phyloP scores from a whole-genome alignment of 352 stramenopile species.

The Pythium rhizo-oryzae region DNA sequence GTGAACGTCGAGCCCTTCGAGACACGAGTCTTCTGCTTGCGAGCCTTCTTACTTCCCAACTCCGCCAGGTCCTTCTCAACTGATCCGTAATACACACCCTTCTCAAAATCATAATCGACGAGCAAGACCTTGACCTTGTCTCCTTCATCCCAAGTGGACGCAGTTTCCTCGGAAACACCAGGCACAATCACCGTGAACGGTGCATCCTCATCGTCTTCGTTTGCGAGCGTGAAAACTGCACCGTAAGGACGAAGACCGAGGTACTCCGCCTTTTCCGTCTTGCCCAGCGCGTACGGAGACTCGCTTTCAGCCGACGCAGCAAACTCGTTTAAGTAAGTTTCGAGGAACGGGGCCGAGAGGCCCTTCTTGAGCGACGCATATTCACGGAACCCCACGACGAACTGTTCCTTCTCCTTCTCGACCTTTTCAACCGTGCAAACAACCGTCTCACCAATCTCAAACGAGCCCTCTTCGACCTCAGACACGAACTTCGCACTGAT shows the following conservation, averaged over 20 bases:
- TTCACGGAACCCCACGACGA: conserved; percentile 75
- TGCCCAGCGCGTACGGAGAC: conserved; percentile 52
- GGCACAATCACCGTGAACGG: conserved; percentile 74
- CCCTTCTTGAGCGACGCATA: conserved; percentile 35
- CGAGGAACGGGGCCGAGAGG: conserved; percentile 42
- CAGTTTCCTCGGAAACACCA: conserved; percentile 34
- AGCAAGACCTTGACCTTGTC: conserved; percentile 75
- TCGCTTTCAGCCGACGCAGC: conserved; percentile 12
- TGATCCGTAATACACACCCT: conserved; percentile 76
- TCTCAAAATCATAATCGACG: conserved; percentile 87
- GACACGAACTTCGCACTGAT: conserved; percentile 77
- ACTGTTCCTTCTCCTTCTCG: conserved; percentile 75
- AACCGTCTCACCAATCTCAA: conserved; percentile 88
- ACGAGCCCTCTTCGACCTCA: conserved; percentile 69
- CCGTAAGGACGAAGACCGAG: conserved; percentile 82
- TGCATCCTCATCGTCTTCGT: conserved; percentile 63
- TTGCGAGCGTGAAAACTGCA: conserved; percentile 80
- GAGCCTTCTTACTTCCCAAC: conserved; percentile 64
- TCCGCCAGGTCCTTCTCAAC: conserved; percentile 51
- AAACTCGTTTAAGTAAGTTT: conserved; percentile 57
- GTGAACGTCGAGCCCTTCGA: conserved; percentile 47
- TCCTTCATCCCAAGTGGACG: conserved; percentile 54
- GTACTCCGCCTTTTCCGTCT: conserved; percentile 84
- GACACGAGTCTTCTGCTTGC: conserved; percentile 65
- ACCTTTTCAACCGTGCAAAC: conserved; percentile 81